Conservation (phyloP, 2,329 filamentous ascomycete genomes). For the Exophiala spinifera region DNA sequence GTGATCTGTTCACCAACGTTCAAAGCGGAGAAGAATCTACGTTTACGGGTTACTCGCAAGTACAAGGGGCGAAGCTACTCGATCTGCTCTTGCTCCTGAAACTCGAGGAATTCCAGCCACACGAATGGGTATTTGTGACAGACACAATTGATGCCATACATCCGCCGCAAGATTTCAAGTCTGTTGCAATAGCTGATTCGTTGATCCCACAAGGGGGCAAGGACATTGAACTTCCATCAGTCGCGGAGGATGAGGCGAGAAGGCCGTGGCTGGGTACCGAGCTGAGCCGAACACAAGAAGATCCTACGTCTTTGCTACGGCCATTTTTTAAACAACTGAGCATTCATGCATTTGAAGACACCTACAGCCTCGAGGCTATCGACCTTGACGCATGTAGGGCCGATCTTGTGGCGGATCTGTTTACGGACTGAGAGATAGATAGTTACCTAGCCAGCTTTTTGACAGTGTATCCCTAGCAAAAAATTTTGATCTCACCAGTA, state of each 20-base stretch:
- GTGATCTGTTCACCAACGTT: conserved; percentile 66
- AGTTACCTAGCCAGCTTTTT: not conserved
- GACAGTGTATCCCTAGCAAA: not conserved
- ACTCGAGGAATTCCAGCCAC: conserved; percentile 95
- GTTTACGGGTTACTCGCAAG: conserved; percentile 71
- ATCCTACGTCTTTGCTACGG: conserved; percentile 73
- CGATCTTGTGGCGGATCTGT: conserved; percentile 69
- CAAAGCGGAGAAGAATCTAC: conserved; percentile 69
- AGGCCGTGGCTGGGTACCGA: conserved; percentile 44
- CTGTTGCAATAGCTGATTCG: conserved; percentile 71
- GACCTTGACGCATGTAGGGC: conserved; percentile 64
- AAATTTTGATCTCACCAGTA: not conserved
- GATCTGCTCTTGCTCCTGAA: conserved; percentile 82
- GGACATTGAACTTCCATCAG: conserved; percentile 21
- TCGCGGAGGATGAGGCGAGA: conserved; percentile 32
- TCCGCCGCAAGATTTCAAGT: conserved; percentile 64
- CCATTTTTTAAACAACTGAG: conserved; percentile 91
- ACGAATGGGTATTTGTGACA: conserved; percentile 96
- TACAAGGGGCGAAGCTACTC: conserved; percentile 92
- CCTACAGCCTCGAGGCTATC: conserved; percentile 74
- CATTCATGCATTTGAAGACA: conserved; percentile 89
- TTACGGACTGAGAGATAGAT: conserved; percentile 57
- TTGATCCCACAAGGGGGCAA: conserved; percentile 11
- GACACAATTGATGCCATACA: conserved; percentile 97
- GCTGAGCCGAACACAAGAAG: conserved; percentile 53